Base-by-base conservation (phyloP, 106 monocot species). In the Vanilla planifolia region DNA sequence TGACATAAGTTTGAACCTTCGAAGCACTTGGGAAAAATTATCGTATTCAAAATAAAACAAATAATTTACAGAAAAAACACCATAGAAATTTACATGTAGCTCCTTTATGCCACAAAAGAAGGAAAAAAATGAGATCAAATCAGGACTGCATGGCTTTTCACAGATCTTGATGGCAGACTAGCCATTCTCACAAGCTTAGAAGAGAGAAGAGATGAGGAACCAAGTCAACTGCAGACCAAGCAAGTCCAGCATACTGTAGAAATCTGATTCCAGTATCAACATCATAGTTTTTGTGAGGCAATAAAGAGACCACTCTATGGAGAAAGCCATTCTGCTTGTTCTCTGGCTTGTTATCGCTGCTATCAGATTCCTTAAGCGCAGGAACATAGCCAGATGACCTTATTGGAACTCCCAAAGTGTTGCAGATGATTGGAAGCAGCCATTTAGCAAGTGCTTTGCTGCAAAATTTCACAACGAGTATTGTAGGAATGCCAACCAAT, bases 371-470 rank as follows among this genome's bases (percentile, higher is more conserved):
- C 71, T 80, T 89, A 13, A 95, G 68, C 14, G 83, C 47, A 0
- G 86, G 80, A 33, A 95, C 64, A 17, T 95, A 95, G 75, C 83
- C 80, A 0, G 95, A 86, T 6, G 95, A 95, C 55, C 71, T 75
- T 43, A 89, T 77, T 0, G 86, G 89, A 51, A 95, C 74, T 48
- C 80, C 80, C 48, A 95, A 10, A 32, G 83, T 81, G 60, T 73
- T 75, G 83, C 86, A 86, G 14, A 89, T 27, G 22, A 86, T 46
- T 6, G 95, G 95, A 26, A 95, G 86, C 37, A 89, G 53, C 95
- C 95, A 95, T 68, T 89, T 95, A 0, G 89, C 64, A 9, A 86
- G 60, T 2, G 95, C 95, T 71, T 95, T 95, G 76, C 83, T 86
- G 80, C 95, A 95, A 71, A 86, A 89, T 63, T 95, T 95, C 61